A percentile compares a stretch with the other conserved stretches of the same genome.
These are phyloP conservation scores for Rhodotorula diobovata DNA, from an alignment of 768 basidiomycete species.

Conservation along the genomic window DNA sequence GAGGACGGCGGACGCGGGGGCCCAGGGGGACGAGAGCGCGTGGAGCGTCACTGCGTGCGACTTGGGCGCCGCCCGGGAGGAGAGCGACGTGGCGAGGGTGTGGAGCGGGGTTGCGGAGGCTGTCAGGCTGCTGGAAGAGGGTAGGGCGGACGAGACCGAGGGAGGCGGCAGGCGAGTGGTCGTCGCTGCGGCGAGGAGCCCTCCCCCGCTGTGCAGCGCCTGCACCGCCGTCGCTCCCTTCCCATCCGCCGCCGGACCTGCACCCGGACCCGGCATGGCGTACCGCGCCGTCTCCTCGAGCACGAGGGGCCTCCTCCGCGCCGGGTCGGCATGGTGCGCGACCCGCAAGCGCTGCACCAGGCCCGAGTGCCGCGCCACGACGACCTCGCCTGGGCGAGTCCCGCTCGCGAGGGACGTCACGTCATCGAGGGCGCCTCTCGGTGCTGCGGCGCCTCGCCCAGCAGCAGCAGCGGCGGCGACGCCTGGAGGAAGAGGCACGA, in stretches of 20 bases:
- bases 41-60: conserved; percentile 1
- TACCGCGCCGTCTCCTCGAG: conserved; percentile 23
- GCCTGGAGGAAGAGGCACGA: not conserved
- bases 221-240: conserved; percentile 7
- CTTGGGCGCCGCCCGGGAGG: conserved; percentile 2
- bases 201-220: not conserved
- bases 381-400: not conserved
- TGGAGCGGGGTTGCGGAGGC: not conserved
- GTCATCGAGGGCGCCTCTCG: conserved; percentile 1
- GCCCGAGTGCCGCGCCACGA: conserved; percentile 12
- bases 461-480: not conserved
- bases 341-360: not conserved
- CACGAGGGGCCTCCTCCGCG: not conserved
- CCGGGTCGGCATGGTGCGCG: not conserved
- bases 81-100: conserved; percentile 13
- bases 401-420: conserved; percentile 13
- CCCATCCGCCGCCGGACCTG: no score
- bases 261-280: not conserved
- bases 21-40: conserved; percentile 18
- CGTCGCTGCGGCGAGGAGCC: conserved; percentile 2
- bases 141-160: not conserved
- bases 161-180: not conserved
- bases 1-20: not conserved
- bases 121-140: no score
- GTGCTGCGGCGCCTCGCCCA: not conserved